Evolutionary conservation across 352 stramenopile species (phyloP), one percentile per base, ranked within the genome.

Genomic region (Phytopythium sindhum): DNA sequence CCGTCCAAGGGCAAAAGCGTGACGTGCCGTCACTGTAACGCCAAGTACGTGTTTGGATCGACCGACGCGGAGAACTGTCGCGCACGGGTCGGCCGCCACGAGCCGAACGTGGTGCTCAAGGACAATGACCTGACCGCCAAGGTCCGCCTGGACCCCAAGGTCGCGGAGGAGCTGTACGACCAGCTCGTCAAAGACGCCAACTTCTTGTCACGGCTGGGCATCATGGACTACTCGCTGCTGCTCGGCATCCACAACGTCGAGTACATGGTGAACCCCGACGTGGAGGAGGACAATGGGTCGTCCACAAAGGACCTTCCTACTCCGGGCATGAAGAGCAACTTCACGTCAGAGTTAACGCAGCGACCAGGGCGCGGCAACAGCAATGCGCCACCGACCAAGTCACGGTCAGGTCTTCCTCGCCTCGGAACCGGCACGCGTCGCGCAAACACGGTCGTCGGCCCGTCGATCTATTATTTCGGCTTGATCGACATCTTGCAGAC

Each of bases 161-260:
- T 90, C 17, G 84, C 87, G 15, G 80, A 93, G 56, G 87, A 96
- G 21, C 61, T 96, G 59, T 94, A 92, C 64, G 80, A 91, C 51
- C 86, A 97, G 59, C 59, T 97, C 14, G 73, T 86, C 19, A 92
- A 91, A 66, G 90, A 97, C 54, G 84, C 89, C 14, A 84, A 91
- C 54, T 97, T 97, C 58, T 60, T 97, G 12, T 89, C 80, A 2
- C 76, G 84, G 0, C 69, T 95, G 24, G 85, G 88, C 35, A 95
- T 97, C 66, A 97, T 97, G 90, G 90, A 97, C 64, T 97, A 97
- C 71, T 96, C 86, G 50, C 67, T 97, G 37, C 57, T 97, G 48
- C 75, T 97, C 10, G 89, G 89, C 50, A 88, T 97, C 28, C 90
- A 97, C 67, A 93, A 95, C 44, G 81, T 91, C 14, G 86, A 94